Evolutionary conservation across 805 yeast genomes (phyloP).

Genomic region (Candida boleticola): DNA sequence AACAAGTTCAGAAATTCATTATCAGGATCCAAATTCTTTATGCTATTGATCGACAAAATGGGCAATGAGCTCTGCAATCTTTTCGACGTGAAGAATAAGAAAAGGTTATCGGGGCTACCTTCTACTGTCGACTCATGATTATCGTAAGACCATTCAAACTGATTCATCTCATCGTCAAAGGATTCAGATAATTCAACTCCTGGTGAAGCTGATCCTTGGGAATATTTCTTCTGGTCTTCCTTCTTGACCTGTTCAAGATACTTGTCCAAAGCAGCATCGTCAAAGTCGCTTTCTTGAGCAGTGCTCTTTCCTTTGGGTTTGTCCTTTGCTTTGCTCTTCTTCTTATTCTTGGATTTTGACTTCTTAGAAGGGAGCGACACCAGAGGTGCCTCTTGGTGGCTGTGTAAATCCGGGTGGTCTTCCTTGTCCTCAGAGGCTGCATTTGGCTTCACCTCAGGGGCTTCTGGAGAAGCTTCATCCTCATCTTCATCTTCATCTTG

Average conservation of each 20-base stretch:
- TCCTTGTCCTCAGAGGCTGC: slow-evolving; percentile 17
- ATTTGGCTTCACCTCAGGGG: slow-evolving; percentile 12
- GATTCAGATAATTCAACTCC: slow-evolving; percentile 22
- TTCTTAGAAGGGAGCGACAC: slow-evolving; percentile 2
- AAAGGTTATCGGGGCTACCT: slow-evolving; percentile 42
- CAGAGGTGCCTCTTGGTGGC: too few species aligned
- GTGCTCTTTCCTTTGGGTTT: slow-evolving; percentile 12
- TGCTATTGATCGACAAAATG: slow-evolving; percentile 42
- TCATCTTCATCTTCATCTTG: slow-evolving; percentile 19
- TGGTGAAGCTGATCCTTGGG: not conserved
- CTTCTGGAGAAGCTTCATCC: slow-evolving; percentile 2
- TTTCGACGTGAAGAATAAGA: slow-evolving; percentile 43
- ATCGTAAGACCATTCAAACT: slow-evolving; percentile 1
- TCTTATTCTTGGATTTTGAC: slow-evolving; percentile 15
- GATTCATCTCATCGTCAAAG: slow-evolving; percentile 17
- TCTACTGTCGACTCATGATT: slow-evolving; percentile 19
- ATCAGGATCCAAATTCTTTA: slow-evolving; percentile 69
- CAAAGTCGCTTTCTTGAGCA: slow-evolving; percentile 21
- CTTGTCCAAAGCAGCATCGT: slow-evolving; percentile 61
- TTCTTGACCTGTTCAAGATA: slow-evolving; percentile 44
- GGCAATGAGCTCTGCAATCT: slow-evolving; percentile 40
- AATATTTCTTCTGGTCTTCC: slow-evolving; percentile 13
- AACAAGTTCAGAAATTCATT: slow-evolving; percentile 67
- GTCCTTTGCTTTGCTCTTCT: slow-evolving; percentile 12
- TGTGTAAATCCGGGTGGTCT: too few species aligned